Conservation (phyloP, 2,329 filamentous ascomycete genomes). For the Ophiostoma australiae region DNA sequence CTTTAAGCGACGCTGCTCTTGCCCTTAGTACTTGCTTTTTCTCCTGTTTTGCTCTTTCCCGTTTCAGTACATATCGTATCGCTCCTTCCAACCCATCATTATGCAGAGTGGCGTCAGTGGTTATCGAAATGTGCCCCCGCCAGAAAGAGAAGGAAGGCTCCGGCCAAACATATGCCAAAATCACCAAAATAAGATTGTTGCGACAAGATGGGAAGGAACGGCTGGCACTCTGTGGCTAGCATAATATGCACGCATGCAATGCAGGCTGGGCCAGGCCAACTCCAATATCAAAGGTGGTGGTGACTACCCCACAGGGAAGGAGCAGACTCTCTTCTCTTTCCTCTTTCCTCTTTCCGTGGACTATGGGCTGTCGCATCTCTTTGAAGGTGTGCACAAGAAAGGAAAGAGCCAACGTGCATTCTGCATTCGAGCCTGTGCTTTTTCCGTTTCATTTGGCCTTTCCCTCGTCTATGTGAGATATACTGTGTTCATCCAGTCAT, state of each 20-base stretch:
- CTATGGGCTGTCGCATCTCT: background rate
- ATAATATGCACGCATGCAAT: conserved; percentile 4
- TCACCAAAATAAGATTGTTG: background rate
- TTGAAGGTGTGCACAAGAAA: conserved; percentile 1
- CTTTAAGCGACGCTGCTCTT: background rate
- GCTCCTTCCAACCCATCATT: background rate
- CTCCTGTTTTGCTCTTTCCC: background rate
- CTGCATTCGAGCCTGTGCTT: background rate
- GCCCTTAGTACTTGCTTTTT: background rate
- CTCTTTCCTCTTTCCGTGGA: background rate
- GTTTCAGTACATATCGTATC: background rate
- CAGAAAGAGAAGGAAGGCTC: conserved; percentile 15
- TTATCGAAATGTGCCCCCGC: conserved; percentile 3
- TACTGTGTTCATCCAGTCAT: background rate
- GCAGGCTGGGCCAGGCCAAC: conserved; percentile 9
- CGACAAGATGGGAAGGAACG: conserved; percentile 19
- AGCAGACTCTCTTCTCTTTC: background rate
- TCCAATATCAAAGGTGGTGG: background rate
- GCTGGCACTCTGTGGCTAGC: conserved; percentile 17
- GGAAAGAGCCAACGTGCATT: background rate
- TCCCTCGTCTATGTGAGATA: background rate
- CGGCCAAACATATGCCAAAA: conserved; percentile 8
- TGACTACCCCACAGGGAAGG: conserved; percentile 22
- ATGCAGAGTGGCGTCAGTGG: background rate
- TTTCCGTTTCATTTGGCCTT: background rate